Evolutionary conservation across 140 eudicot genomes (phyloP), one percentile per base, ranked within the genome.

Genomic region (Stevia rebaudiana): DNA sequence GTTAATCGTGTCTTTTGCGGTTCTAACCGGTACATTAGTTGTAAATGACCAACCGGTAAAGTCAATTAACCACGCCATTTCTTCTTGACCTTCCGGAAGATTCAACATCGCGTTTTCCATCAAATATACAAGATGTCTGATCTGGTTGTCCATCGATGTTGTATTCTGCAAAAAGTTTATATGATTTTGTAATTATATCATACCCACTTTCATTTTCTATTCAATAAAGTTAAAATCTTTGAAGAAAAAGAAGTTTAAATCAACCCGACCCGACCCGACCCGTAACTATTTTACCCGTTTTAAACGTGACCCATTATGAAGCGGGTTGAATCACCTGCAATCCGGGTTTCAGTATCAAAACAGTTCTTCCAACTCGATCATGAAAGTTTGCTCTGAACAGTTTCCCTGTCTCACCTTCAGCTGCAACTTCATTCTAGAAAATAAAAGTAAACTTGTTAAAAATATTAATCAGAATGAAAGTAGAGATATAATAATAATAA

Each of bases 21-120:
- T 77, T 78, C 81, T 84, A 30, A 88, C 37, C 0, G 96, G 94
- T 30, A 88, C 96, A 22, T 52, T 88, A 60, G 73, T 80, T 74
- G 70, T 88, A 40, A 84, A 52, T 44, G 96, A 81, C 96, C 96
- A 88, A 5, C 94, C 96, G 1, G 82, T 79, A 58, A 84, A 88
- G 80, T 88, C 96, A 24, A 88, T 88, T 35, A 88, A 68, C 96
- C 96, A 88, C 12, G 89, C 81, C 96, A 88, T 88, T 59, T 88
- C 94, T 71, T 88, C 94, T 57, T 88, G 96, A 19, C 86, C 94
- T 84, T 88, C 89, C 11, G 94, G 96, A 60, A 88, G 96, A 74
- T 80, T 88, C 19, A 82, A 81, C 70, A 88, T 80, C 2, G 96
- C 96, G 11, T 88, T 88, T 79, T 88, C 96, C 67, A 88, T 72